A percentile compares a stretch with the other conserved stretches of the same genome.
These are phyloP conservation scores for Nemania abortiva DNA, from an alignment of 2,329 filamentous ascomycete species.

Conservation along the genomic window DNA sequence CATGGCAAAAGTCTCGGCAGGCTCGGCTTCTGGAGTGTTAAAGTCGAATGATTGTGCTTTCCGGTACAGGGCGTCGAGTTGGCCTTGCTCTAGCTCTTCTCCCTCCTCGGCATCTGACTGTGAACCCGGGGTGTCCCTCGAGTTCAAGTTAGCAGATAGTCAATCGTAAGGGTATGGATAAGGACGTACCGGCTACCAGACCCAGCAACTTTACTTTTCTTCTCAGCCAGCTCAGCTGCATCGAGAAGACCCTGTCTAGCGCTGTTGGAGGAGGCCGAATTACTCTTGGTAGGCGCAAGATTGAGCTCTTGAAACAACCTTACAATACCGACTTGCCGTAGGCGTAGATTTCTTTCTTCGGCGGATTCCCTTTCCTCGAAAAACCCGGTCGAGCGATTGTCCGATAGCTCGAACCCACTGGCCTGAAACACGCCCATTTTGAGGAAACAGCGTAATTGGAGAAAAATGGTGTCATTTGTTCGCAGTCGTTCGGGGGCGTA, in stretches of 20 bases:
- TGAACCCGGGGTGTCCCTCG: slow-evolving; percentile 54
- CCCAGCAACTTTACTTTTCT: slow-evolving; percentile 71
- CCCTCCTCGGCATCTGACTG: slow-evolving; percentile 80
- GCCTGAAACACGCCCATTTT: slow-evolving; percentile 79
- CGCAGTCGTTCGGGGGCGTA: slow-evolving; percentile 86
- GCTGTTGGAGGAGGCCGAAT: slow-evolving; percentile 78
- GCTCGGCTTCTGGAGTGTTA: slow-evolving; percentile 86
- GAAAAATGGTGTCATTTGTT: slow-evolving; percentile 93
- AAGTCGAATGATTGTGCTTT: slow-evolving; percentile 99
- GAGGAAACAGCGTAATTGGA: slow-evolving; percentile 85
- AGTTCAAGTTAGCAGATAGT: slow-evolving; percentile 21
- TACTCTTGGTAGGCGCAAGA: slow-evolving; percentile 79
- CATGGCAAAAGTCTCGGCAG: slow-evolving; percentile 84
- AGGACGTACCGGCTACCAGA: slow-evolving; percentile 41
- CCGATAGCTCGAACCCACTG: slow-evolving; percentile 69
- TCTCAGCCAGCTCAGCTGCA: slow-evolving; percentile 89
- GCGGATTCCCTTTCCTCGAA: slow-evolving; percentile 88
- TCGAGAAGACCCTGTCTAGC: slow-evolving; percentile 86
- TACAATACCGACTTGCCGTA: slow-evolving; percentile 89
- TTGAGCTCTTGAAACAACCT: slow-evolving; percentile 91
- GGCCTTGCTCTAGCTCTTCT: slow-evolving; percentile 92
- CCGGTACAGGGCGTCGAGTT: slow-evolving; percentile 91
- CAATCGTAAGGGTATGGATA: no score
- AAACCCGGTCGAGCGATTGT: slow-evolving; percentile 77
- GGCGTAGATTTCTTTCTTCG: slow-evolving; percentile 84